Conservation (phyloP, 768 basidiomycete genomes). For the Boletellus ananas region DNA sequence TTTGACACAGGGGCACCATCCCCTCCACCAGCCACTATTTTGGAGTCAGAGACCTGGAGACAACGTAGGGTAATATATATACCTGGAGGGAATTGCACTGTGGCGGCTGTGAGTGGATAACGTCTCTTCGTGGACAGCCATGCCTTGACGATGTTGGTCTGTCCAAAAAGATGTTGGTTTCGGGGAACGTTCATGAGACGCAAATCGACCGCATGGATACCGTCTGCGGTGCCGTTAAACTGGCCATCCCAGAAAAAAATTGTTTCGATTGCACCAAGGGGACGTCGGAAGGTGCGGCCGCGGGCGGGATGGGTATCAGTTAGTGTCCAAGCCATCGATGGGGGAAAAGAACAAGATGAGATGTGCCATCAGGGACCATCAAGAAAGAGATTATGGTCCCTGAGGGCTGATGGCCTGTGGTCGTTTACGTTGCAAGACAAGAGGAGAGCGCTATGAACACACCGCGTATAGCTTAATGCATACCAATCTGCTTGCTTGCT, state of each 20-base stretch:
- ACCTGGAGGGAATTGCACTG: neutral
- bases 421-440: too few relatives aligned
- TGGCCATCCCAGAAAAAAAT: neutral
- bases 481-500: too few relatives aligned
- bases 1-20: neutral
- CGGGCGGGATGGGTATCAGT: neutral
- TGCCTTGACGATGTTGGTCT: neutral
- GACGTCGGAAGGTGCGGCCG: neutral
- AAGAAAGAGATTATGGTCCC: too few relatives aligned
- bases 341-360: neutral
- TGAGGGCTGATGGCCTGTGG: too few relatives aligned
- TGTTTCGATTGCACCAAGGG: neutral
- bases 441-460: too few relatives aligned
- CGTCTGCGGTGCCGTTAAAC: neutral
- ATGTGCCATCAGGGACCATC: too few relatives aligned
- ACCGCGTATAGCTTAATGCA: too few relatives aligned
- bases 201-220: neutral
- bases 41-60: neutral
- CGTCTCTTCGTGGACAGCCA: conserved; percentile 3
- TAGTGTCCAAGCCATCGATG: neutral
- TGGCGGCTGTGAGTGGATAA: neutral
- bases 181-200: neutral
- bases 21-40: neutral
- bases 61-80: neutral
- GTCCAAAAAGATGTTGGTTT: neutral